These are phyloP conservation scores for Russula sp. DNA, from an alignment of 768 basidiomycete genomes.

Conservation along the genomic window DNA sequence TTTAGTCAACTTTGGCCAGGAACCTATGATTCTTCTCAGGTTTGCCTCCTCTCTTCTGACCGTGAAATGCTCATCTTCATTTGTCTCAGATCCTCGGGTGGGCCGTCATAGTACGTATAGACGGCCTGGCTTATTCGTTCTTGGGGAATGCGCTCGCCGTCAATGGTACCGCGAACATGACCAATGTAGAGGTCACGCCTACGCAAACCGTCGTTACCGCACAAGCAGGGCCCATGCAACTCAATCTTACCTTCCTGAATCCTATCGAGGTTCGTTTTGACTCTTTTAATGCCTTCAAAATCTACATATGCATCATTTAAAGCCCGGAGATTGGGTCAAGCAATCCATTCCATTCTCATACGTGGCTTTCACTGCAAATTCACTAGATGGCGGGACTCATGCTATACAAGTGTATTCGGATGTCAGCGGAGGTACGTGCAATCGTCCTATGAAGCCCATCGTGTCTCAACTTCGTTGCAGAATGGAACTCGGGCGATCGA, in stretches of 20 bases:
- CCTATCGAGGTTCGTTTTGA: conserved; percentile 32
- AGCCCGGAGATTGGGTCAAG: conserved; percentile 32
- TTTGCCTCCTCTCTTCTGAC: background rate
- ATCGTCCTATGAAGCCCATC: background rate
- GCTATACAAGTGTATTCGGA: conserved; percentile 34
- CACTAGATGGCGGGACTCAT: conserved; percentile 30
- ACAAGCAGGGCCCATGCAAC: conserved; percentile 31
- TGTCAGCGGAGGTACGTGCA: conserved; percentile 31
- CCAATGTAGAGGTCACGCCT: conserved; percentile 28
- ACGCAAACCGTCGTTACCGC: conserved; percentile 31
- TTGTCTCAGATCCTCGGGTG: conserved; percentile 10
- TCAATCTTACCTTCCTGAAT: conserved; percentile 34
- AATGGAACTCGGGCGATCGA: conserved; percentile 24
- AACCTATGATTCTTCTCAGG: conserved; percentile 5
- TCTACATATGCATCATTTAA: background rate
- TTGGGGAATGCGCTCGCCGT: conserved; percentile 7
- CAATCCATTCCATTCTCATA: conserved; percentile 38
- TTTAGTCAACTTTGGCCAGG: conserved; percentile 20
- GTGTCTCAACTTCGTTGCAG: background rate
- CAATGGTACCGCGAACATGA: conserved; percentile 19
- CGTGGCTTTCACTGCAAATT: conserved; percentile 27
- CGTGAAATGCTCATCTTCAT: background rate
- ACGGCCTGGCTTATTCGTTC: conserved; percentile 20
- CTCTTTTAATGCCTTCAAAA: background rate
- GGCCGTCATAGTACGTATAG: conserved; percentile 10